Evolutionary conservation across 2,329 filamentous ascomycete genomes (phyloP), one percentile per base, ranked within the genome.

Genomic region (Botrytis fabae): DNA sequence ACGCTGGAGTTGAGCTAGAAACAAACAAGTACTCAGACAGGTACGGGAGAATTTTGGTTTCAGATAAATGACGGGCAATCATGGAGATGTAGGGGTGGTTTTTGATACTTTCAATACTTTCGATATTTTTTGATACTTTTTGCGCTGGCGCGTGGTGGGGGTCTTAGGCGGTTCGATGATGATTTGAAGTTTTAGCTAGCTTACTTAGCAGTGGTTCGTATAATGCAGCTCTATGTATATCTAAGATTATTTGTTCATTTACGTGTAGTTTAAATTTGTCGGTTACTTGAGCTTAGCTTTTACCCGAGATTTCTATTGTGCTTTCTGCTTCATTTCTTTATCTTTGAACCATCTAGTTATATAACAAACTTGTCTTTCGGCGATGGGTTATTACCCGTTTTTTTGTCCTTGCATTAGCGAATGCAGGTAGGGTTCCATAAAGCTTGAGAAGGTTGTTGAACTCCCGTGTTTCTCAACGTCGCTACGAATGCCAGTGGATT

Each of bases 301-400:
- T 38, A 6, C 10, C 9, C 8, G 4, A 25, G n/a, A 16, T 4
- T 14, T 54, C 2, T 40, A 22, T 40, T 20, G 20, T 5, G 25
- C 8, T 25, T 7, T n/a, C 1, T 7, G 6, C 5, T 12, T 12
- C 25, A 14, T n/a, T 2, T 18, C 22, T n/a, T n/a, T 2, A 18
- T 18, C 25, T 40, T 14, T 1, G 3, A 14, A 40, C 12, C 8
- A 16, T 25, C 8, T 1, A 4, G 2, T n/a, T 1, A 4, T 38
- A 2, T 4, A n/a, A 2, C 4, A n/a, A n/a, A n/a, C 2, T 14
- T 2, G 14, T 51, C 25, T 7, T 51, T n/a, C 5, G 12, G 16
- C 3, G 2, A 18, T 18, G n/a, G 6, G 7, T 18, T 18, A 1
- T 0, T 18, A 3, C 18, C 0, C 9, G 2, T 18, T 57, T 14